phyloP scores from a whole-genome alignment of 2,329 filamentous ascomycete genomes.

The Ceratocystis destructans region DNA sequence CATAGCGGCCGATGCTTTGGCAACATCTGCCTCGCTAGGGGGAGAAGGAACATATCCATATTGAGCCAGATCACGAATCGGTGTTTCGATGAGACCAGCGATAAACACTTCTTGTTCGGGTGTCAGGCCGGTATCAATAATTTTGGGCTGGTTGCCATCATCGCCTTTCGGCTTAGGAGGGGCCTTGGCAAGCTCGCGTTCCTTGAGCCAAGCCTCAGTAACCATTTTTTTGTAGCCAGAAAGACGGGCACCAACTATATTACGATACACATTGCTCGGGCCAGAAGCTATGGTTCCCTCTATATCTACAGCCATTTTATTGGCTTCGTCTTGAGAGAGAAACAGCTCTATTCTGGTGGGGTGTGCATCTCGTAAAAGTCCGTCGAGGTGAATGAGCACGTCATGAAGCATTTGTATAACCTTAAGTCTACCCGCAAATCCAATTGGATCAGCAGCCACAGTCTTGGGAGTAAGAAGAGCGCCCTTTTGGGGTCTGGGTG shows the following conservation, averaged over 20 bases:
- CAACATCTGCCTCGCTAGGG: constrained; percentile 53
- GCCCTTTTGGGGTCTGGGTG: constrained; percentile 7
- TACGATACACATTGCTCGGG: constrained; percentile 59
- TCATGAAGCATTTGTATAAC: constrained; percentile 16
- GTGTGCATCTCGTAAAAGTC: constrained; percentile 11
- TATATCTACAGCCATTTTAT: constrained; percentile 56
- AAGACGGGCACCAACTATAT: constrained; percentile 71
- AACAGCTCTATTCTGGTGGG: constrained; percentile 29
- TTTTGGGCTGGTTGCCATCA: constrained; percentile 27
- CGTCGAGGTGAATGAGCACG: constrained; percentile 14
- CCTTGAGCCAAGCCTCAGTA: constrained; percentile 46
- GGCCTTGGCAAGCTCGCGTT: constrained; percentile 14
- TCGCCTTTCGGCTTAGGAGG: constrained; percentile 11
- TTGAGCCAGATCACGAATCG: constrained; percentile 47
- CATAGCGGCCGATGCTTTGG: constrained; percentile 50
- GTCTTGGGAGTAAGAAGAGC: constrained; percentile 10
- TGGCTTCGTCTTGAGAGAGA: constrained; percentile 51
- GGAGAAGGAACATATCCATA: constrained; percentile 62
- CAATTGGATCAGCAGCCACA: constrained; percentile 5
- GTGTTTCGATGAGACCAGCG: constrained; percentile 47
- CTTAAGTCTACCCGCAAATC: constrained; percentile 14
- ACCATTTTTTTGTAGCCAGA: constrained; percentile 63
- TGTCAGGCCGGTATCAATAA: constrained; percentile 57
- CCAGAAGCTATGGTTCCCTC: constrained; percentile 62
- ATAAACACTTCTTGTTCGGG: constrained; percentile 53